Percentiles rank a stretch among this genome's conserved stretches.
Evolutionary conservation across 345 rosid genomes (phyloP).

Genomic region (Eucalyptus melliodora): DNA sequence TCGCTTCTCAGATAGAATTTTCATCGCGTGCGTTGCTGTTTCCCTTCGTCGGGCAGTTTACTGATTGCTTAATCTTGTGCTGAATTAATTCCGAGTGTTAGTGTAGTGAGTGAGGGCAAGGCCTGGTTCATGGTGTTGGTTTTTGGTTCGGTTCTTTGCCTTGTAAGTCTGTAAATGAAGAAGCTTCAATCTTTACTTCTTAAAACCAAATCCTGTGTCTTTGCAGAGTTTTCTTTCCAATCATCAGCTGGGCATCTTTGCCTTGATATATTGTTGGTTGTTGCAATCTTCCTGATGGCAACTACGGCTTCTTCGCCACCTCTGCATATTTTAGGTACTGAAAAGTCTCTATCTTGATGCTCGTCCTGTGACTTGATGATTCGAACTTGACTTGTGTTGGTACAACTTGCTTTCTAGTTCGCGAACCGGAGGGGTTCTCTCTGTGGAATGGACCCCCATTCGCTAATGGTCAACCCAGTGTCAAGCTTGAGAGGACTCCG

Average conservation of each 20-base stretch:
- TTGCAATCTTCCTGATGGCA: conserved; percentile 3
- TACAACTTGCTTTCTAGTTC: conserved; percentile 20
- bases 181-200: not conserved
- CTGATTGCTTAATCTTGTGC: not conserved
- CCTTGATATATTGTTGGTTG: not conserved
- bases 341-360: not conserved
- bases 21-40: not conserved
- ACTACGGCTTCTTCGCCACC: conserved; percentile 31
- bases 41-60: not conserved
- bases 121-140: not conserved
- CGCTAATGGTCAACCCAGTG: conserved; percentile 35
- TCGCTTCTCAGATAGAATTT: not conserved
- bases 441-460: conserved; percentile 94
- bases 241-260: not conserved
- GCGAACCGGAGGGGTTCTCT: conserved; percentile 63
- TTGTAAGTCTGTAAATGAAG: not conserved
- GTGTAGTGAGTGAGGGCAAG: not conserved
- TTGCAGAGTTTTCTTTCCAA: not conserved
- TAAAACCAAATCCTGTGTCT: not conserved
- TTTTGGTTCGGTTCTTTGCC: not conserved
- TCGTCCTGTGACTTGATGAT: not conserved
- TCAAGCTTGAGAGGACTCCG: conserved; percentile 47
- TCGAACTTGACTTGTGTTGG: not conserved
- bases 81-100: not conserved
- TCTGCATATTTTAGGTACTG: conserved; percentile 67